Percentiles rank a stretch among this genome's conserved stretches.
phyloP scores from a whole-genome alignment of 805 yeast species.

The Yamadazyma phyllophila region DNA sequence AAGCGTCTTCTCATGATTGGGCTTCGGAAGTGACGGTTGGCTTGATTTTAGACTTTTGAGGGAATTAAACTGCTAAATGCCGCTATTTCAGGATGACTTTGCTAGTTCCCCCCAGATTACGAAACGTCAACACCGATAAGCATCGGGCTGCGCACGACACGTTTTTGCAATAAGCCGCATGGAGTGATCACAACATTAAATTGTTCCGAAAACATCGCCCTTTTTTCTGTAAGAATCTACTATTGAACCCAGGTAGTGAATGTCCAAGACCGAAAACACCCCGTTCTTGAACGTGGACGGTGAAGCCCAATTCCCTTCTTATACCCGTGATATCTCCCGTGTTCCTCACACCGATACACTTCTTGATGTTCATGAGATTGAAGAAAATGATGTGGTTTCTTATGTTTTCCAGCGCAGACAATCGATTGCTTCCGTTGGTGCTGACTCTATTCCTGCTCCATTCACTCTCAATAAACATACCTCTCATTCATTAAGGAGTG shows the following conservation, averaged over 20 bases:
- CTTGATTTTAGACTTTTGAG: too few species aligned
- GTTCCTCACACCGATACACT: conserved; percentile 6
- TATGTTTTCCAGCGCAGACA: conserved; percentile 40
- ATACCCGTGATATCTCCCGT: conserved; percentile 8
- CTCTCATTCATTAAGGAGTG: conserved; percentile 15
- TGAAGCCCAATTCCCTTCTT: neutral
- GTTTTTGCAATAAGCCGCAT: neutral
- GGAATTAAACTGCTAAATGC: too few species aligned
- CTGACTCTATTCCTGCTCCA: conserved; percentile 17
- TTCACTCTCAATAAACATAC: neutral
- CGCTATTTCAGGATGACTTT: too few species aligned
- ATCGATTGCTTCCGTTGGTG: conserved; percentile 35
- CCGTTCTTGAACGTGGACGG: conserved; percentile 14
- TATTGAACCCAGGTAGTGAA: neutral
- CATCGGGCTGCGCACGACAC: neutral
- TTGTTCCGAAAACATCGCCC: neutral
- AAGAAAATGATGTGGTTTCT: conserved; percentile 36
- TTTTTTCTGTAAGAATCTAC: neutral
- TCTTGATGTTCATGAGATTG: conserved; percentile 17
- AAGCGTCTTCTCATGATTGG: too few species aligned
- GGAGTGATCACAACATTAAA: neutral
- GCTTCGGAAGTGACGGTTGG: too few species aligned
- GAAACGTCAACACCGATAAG: neutral
- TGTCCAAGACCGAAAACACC: conserved; percentile 14
- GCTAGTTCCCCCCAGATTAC: neutral